A percentile compares a stretch with the other conserved stretches of the same genome.
Conservation (phyloP, 2,329 filamentous ascomycete genomes). For the Diatrype stigma region DNA sequence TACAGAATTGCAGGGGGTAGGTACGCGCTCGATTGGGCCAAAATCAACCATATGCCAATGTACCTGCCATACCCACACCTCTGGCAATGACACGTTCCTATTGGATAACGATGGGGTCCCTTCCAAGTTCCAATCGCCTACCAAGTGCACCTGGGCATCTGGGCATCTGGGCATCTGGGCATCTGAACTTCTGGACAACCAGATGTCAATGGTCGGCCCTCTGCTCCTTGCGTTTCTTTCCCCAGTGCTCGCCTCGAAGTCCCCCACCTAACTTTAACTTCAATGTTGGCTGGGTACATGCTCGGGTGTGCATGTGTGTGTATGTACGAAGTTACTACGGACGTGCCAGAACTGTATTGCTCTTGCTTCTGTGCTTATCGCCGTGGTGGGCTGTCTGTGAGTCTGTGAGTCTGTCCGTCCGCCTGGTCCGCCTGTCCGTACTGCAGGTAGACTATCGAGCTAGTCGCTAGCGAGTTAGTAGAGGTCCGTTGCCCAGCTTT, state of each 20-base stretch:
- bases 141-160: too few relatives aligned
- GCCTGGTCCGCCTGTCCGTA: too few relatives aligned
- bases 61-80: neutral
- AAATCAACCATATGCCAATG: neutral
- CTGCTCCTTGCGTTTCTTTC: neutral
- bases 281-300: too few relatives aligned
- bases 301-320: neutral
- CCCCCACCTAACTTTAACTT: too few relatives aligned
- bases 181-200: neutral
- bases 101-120: neutral
- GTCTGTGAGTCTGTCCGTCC: too few relatives aligned
- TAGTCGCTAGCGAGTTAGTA: too few relatives aligned
- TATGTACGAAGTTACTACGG: neutral
- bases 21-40: neutral
- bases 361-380: neutral
- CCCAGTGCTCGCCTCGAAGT: neutral
- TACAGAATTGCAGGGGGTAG: neutral
- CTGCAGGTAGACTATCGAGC: too few relatives aligned
- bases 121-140: too few relatives aligned
- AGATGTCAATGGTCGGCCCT: neutral
- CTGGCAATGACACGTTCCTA: neutral
- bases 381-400: too few relatives aligned
- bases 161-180: too few relatives aligned
- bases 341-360: too few relatives aligned
- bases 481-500: too few relatives aligned